A percentile compares a stretch with the other conserved stretches of the same genome.
Evolutionary conservation across 805 yeast species (phyloP).

Genomic region (Starmerella bombi): DNA sequence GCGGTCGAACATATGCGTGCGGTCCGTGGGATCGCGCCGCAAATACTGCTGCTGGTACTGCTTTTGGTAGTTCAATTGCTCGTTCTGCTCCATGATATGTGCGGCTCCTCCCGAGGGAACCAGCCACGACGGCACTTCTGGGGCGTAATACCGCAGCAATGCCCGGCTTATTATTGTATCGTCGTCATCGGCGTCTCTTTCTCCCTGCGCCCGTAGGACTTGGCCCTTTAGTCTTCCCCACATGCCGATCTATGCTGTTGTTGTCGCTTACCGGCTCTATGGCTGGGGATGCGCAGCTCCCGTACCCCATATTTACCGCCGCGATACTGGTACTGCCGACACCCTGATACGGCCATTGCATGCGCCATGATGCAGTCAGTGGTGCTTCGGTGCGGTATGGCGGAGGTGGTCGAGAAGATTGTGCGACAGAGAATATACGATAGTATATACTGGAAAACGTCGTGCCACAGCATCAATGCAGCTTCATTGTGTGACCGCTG

Average conservation of each 20-base stretch:
- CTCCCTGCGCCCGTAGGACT: slow-evolving; percentile 25
- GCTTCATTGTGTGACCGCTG: slow-evolving; percentile 40
- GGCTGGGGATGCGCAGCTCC: neutral
- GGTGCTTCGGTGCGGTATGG: no score
- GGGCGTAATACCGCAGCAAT: slow-evolving; percentile 30
- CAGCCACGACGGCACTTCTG: slow-evolving; percentile 26
- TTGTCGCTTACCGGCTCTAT: neutral
- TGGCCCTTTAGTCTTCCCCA: slow-evolving; percentile 25
- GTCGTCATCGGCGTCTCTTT: slow-evolving; percentile 32
- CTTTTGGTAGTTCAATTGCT: slow-evolving; percentile 1
- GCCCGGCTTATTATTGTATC: slow-evolving; percentile 37
- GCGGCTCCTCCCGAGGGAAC: slow-evolving; percentile 9
- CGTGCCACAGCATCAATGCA: slow-evolving; percentile 40
- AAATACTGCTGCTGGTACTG: slow-evolving; percentile 2
- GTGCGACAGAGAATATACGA: slow-evolving; percentile 44
- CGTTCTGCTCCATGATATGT: neutral
- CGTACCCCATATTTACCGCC: no score
- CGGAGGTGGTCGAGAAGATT: slow-evolving; percentile 37
- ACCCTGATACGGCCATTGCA: no score
- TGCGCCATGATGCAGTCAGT: no score
- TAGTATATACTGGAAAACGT: slow-evolving; percentile 44
- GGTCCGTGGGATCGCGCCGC: slow-evolving; percentile 4
- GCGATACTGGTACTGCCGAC: no score
- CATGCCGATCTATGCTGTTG: no score
- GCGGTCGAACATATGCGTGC: slow-evolving; percentile 9